Percentiles rank a stretch among this genome's conserved stretches.
Evolutionary conservation across 345 rosid genomes (phyloP).

Genomic region (Eucalyptus coolabah): DNA sequence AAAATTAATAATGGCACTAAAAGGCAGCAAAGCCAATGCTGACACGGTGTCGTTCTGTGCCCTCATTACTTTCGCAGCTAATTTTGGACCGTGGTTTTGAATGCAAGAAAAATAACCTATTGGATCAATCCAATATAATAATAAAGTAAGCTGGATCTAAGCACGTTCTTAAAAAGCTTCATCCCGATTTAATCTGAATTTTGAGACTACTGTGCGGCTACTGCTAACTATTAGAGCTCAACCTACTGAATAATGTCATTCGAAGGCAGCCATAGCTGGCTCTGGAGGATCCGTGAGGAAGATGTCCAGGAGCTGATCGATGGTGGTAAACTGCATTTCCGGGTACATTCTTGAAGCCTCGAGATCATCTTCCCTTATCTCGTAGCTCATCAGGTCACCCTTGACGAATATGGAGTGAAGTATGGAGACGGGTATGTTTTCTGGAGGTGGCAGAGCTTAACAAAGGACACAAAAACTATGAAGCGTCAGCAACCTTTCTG

Average conservation of each 20-base stretch:
- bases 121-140: no score
- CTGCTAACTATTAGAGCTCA: neutral
- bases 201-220: neutral
- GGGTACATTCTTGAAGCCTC: conserved; percentile 20
- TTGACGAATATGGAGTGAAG: conserved; percentile 1
- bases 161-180: no score
- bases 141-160: no score
- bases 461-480: neutral
- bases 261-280: neutral
- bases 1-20: no score
- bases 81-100: no score
- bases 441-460: conserved; percentile 9
- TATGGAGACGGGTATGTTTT: conserved; percentile 6
- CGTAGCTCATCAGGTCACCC: conserved; percentile 5
- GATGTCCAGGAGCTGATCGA: conserved; percentile 18
- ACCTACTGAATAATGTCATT: neutral
- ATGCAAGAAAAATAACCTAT: no score
- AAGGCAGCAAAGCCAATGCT: no score
- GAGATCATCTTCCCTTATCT: neutral
- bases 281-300: conserved; percentile 8
- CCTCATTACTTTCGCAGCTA: no score
- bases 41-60: no score
- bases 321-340: neutral
- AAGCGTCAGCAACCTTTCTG: neutral
- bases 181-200: no score